Base-by-base conservation (phyloP, 2,329 filamentous ascomycete species). In the Blumeria hordei region DNA sequence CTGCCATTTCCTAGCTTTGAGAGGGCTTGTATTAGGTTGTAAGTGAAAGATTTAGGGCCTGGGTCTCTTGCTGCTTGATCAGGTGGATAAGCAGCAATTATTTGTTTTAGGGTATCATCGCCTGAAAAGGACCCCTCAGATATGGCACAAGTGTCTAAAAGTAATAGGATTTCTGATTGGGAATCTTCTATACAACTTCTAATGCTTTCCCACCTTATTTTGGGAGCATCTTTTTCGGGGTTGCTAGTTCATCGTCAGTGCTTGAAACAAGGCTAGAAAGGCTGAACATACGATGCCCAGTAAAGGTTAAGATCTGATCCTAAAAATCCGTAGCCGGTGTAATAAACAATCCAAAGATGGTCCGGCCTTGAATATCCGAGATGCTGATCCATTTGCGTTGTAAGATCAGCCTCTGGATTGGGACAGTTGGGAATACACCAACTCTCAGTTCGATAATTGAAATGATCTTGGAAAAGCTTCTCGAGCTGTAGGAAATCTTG, bases 291-390 rank as follows among this genome's bases (percentile, higher is more conserved):
- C 78, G 76, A 76, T 56, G 78, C 76, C 78, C 78, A 82, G 64
- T 79, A 81, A 32, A 81, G 68, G 64, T 81, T 76, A 61, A 74
- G 74, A 63, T 81, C 76, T 10, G 70, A 60, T n/a, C 73, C 73
- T 41, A 75, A 68, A 60, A 73, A 80, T 59, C 77, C 76, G 62
- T 79, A 70, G 34, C 78, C 78, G 59, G 75, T 74, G 63, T 82
- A 82, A 64, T 81, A 80, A 58, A 82, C 72, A 58, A 82, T 77
- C 58, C 81, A 66, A 21, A 82, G 70, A 61, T 81, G 76, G 59
- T 80, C 75, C 35, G 74, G 70, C 39, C 70, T 67, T 33, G 75
- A 73, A 53, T 74, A 70, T 59, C 80, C 76, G 49, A 82, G 70
- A 58, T 80, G 80, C 1, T 73, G 72, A 32, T 73, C 70, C 66